Base-by-base conservation (phyloP, 192 early-diverging fungal genomes). In the Mortierella hygrophila region DNA sequence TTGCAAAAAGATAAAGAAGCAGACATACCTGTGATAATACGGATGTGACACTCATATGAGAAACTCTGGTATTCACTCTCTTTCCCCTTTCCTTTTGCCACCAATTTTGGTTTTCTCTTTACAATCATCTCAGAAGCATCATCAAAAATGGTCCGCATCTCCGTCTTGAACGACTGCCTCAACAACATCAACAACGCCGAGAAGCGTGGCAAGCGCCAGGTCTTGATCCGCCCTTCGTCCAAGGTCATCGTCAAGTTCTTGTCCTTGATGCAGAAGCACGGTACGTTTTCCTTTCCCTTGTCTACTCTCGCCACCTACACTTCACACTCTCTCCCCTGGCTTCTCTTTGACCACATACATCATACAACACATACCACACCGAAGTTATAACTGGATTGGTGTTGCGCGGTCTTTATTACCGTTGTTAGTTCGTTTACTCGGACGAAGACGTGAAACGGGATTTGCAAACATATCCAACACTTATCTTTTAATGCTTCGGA, bases 101-200 rank as follows among this genome's bases (percentile, higher is more conserved):
- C 69, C 49, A 41, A 60, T 32, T 40, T 40, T 40, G 38, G 38
- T 40, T 55, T 75, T 83, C 74, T 69, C 71, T 11, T 73, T 63
- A 37, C 55, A 26, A 26, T 72, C 75, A 42, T 5, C 57, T 54
- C 68, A 82, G 74, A 86, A 80, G 72, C 79, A 79, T 80, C 57
- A 83, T 74, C 75, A 72, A 95, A 92, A 90, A 98, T 99, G 98
- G 97, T 98, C 91, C 94, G 97, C 92, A 95, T 98, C 81, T 99
- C 98, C 84, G 97, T 99, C 79, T 89, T 90, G 91, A 95, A 95
- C 94, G 97, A 99, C 92, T 97, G 96, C 92, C 95, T 99, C 82
- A 98, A 98, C 94, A 96, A 93, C 93, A 98, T 99, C 91, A 95
- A 95, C 95, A 99, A 99, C 90, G 98, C 98, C 85, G 98, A 99